Conservation (phyloP, 768 basidiomycete species). For the Tephrocybe sp. region DNA sequence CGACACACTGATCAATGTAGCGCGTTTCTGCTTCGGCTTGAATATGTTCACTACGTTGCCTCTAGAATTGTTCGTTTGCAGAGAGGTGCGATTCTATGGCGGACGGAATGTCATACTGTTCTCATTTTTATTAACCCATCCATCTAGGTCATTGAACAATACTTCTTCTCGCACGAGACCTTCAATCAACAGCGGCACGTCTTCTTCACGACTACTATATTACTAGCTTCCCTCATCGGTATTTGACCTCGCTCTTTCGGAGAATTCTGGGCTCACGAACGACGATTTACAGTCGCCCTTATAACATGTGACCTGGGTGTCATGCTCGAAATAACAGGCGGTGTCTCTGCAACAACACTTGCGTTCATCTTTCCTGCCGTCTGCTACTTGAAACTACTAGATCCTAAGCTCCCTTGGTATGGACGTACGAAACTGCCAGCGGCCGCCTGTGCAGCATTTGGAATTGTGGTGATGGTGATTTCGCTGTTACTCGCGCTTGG, state of each 20-base stretch:
- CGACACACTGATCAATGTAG: conserved; percentile 91
- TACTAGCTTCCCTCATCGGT: conserved; percentile 83
- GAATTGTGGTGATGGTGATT: conserved; percentile 69
- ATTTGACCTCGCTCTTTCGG: conserved; percentile 23
- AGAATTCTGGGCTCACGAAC: neutral
- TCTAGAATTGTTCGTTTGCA: conserved; percentile 93
- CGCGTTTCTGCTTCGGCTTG: conserved; percentile 88
- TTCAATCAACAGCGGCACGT: conserved; percentile 84
- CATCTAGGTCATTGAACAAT: conserved; percentile 86
- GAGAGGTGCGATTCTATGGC: conserved; percentile 59
- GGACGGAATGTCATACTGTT: too few species aligned
- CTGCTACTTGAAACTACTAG: conserved; percentile 77
- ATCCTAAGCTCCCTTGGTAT: conserved; percentile 57
- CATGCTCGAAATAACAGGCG: conserved; percentile 97
- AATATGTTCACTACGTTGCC: conserved; percentile 99
- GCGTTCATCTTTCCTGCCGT: conserved; percentile 92
- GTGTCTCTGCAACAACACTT: conserved; percentile 86
- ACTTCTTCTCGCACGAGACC: conserved; percentile 85
- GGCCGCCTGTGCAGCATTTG: conserved; percentile 68
- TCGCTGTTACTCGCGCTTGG: conserved; percentile 74
- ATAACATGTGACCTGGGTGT: conserved; percentile 97
- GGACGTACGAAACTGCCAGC: conserved; percentile 76
- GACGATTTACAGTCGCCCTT: conserved; percentile 64
- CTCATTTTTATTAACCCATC: neutral
- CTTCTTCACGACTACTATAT: conserved; percentile 84